Conservation (phyloP, 495 filamentous ascomycete species). For the Astrocystis sublimbata region DNA sequence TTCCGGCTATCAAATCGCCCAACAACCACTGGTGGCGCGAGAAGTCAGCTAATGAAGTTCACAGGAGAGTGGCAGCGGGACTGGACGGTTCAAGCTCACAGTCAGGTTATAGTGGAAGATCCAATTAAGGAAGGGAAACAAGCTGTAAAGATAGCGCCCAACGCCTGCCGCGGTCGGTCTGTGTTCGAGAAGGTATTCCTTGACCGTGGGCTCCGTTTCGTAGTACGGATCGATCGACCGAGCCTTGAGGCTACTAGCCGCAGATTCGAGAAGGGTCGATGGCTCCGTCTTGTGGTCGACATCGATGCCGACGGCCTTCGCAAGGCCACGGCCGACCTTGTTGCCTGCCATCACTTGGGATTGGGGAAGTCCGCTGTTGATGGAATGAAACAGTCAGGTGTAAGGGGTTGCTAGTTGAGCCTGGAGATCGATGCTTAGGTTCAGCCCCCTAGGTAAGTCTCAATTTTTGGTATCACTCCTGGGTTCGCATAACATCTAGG, state of each 20-base stretch:
- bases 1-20: slow-evolving; percentile 50
- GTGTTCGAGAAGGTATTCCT: slow-evolving; percentile 64
- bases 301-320: slow-evolving; percentile 73
- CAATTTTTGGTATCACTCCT: not conserved
- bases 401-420: not conserved
- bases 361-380: not conserved
- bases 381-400: not conserved
- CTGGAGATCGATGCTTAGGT: not conserved
- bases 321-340: slow-evolving; percentile 67
- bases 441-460: not conserved
- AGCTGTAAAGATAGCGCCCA: slow-evolving; percentile 52
- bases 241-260: slow-evolving; percentile 65
- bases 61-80: not conserved
- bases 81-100: not conserved
- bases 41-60: not conserved
- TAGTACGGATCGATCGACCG: slow-evolving; percentile 70
- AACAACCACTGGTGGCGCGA: slow-evolving; percentile 39
- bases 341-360: slow-evolving; percentile 3
- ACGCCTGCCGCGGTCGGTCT: slow-evolving; percentile 55
- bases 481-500: not conserved
- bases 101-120: slow-evolving; percentile 54
- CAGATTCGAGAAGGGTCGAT: slow-evolving; percentile 50
- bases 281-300: slow-evolving; percentile 49
- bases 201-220: slow-evolving; percentile 71
- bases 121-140: slow-evolving; percentile 50